Conservation (phyloP, 1,284 basidiomycete genomes). For the Cryptococcus sp. region DNA sequence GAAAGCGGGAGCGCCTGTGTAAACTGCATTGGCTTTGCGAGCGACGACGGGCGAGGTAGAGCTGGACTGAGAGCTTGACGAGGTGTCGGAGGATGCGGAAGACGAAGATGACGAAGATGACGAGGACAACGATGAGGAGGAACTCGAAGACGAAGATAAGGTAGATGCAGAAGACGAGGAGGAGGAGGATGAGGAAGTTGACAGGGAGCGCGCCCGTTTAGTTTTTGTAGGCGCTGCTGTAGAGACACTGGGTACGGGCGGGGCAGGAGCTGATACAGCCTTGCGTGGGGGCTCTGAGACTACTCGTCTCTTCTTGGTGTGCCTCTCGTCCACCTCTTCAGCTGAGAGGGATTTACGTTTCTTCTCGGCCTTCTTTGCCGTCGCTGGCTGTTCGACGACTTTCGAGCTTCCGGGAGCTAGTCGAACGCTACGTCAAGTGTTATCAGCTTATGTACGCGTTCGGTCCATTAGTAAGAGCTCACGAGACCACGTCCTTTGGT, state of each 20-base stretch:
- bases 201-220: constrained; percentile 1
- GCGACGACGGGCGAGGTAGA: not conserved
- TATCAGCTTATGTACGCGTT: not conserved
- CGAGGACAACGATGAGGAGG: constrained; percentile 16
- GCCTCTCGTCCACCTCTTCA: not conserved
- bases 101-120: constrained; percentile 13
- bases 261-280: not conserved
- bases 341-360: not conserved
- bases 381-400: not conserved
- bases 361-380: not conserved
- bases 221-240: not conserved
- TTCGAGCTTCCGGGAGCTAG: constrained; percentile 25
- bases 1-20: not conserved
- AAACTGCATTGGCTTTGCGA: too few species aligned
- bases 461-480: constrained; percentile 12
- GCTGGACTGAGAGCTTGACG: not conserved
- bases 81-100: not conserved
- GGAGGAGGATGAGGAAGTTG: constrained; percentile 16
- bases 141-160: constrained; percentile 17
- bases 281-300: constrained; percentile 1
- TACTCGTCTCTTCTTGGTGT: constrained; percentile 2
- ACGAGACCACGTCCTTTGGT: constrained; percentile 46
- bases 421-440: not conserved
- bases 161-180: constrained; percentile 7
- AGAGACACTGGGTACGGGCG: not conserved